Evolutionary conservation across 768 basidiomycete genomes (phyloP), one percentile per base, ranked within the genome.

Genomic region (Mycena vulgaris): DNA sequence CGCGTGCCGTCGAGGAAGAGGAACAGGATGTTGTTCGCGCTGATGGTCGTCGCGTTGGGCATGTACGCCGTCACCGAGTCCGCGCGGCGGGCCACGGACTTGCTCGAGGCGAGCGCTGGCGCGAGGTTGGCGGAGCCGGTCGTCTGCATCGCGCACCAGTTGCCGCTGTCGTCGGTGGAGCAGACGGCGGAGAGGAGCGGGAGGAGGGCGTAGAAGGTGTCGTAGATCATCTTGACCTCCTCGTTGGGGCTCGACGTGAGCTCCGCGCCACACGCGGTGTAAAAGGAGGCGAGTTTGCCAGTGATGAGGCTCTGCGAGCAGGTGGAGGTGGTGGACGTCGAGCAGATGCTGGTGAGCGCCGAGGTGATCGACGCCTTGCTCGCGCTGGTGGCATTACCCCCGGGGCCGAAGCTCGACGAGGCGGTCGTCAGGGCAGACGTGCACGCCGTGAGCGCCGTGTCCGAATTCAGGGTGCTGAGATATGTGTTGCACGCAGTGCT

Each of bases 131-230:
- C 73, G 55, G 73, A 73, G 66, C 74, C 71, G 48, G 83, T 79
- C 37, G 89, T 81, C 33, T 88, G 75, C 64, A 86, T 79, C 31
- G 89, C 87, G 77, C 97, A 99, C 82, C 87, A 98, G 42, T 85
- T 82, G 35, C 89, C 91, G 53, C 75, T 83, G 75, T 91, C 89
- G 75, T 93, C 89, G 86, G 94, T 93, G 52, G 92, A 74, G 83
- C 97, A 98, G 33, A 95, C 77, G 30, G 95, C 91, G 8, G 78
- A 73, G 69, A 82, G 83, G 77, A 97, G 78, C 10, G 96, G 95
- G 14, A 78, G 70, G 51, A 97, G 71, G 67, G 86, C 72, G 83
- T 95, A 99, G 31, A 98, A 82, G 33, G 90, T 83, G 78, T 98
- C 97, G 82, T 99, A 99, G 2, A 88, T 80, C 30, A 80, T 74